These are phyloP conservation scores for Xanthoconium purpureum DNA, from an alignment of 768 basidiomycete species.

Conservation along the genomic window DNA sequence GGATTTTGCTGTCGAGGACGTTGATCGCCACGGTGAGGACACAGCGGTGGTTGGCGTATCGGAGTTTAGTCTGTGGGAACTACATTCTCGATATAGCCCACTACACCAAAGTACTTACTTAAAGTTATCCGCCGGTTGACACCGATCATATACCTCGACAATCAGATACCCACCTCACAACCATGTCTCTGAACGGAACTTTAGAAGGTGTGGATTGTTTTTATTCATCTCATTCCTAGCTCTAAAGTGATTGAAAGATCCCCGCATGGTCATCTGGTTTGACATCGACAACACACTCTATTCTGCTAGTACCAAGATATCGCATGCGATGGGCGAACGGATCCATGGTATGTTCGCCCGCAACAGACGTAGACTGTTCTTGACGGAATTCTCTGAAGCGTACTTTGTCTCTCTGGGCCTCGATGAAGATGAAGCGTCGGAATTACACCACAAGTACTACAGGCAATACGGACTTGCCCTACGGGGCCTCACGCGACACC, in stretches of 20 bases:
- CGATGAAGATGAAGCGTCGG: slow-evolving; percentile 63
- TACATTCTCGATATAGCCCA: slow-evolving; percentile 14
- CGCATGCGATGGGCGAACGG: slow-evolving; percentile 72
- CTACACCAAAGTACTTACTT: too few relatives aligned
- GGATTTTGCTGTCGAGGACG: slow-evolving; percentile 34
- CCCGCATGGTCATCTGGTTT: slow-evolving; percentile 66
- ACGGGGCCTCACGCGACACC: slow-evolving; percentile 72
- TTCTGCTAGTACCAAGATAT: slow-evolving; percentile 69
- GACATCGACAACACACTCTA: slow-evolving; percentile 91
- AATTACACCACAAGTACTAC: slow-evolving; percentile 71
- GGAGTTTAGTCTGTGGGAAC: slow-evolving; percentile 29
- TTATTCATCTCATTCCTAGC: background rate
- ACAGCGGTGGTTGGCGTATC: slow-evolving; percentile 12
- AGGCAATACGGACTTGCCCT: slow-evolving; percentile 80
- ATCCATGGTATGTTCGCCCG: slow-evolving; percentile 58
- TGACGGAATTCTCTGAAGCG: slow-evolving; percentile 36
- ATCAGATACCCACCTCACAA: slow-evolving; percentile 23
- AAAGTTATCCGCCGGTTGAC: background rate
- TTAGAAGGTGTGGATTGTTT: slow-evolving; percentile 24
- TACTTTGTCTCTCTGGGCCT: slow-evolving; percentile 75
- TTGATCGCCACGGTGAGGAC: slow-evolving; percentile 22
- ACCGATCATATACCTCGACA: slow-evolving; percentile 5
- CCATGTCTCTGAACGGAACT: slow-evolving; percentile 21
- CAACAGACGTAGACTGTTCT: background rate
- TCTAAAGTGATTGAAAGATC: slow-evolving; percentile 38